Base-by-base conservation (phyloP, 1,284 basidiomycete genomes). In the Sanguinoderma infundibulare region DNA sequence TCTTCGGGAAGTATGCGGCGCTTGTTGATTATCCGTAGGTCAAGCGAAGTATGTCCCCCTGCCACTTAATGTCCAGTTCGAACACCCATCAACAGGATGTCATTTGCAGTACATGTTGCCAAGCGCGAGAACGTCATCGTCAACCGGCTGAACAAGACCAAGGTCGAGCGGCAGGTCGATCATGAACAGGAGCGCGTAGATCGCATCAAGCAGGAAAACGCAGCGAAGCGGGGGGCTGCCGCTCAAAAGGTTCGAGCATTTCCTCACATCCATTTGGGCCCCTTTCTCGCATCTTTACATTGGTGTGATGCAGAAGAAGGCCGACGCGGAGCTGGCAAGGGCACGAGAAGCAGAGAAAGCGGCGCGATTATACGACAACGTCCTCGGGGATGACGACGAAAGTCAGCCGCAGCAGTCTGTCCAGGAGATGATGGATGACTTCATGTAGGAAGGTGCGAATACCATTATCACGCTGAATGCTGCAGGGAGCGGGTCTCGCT, bases 101-200 rank as follows among this genome's bases (percentile, higher is more conserved):
- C 15, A 1, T 2, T 9, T 20, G 0, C 70, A 89, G 92, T 95
- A 5, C 85, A 97, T 72, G 81, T 98, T 10, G 73, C 83, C 1
- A 89, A 89, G 59, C 87, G 96, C 40, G 92, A 98, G 67, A 99
- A 98, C 71, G 75, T 83, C 2, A 93, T 98, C 59, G 92, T 99
- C 28, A 98, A 98, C 72, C 85, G 97, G 20, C 78, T 99, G 50
- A 97, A 96, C 79, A 99, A 98, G 80, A 98, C 96, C 14, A 98
- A 96, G 72, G 78, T 86, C 46, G 93, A 93, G 75, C 83, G 82
- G 42, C 83, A 87, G 55, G 95, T 98, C 4, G 94, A 98, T 71
- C 95, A 98, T 70, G 96, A 98, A 73, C 86, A 91, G 60, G 95
- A 98, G 69, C 82, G 84, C 20, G 81, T 95, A 47, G 95, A 96